A percentile compares a stretch with the other conserved stretches of the same genome.
These are phyloP conservation scores for Globisporangium splendens DNA, from an alignment of 352 stramenopile genomes.

Conservation along the genomic window DNA sequence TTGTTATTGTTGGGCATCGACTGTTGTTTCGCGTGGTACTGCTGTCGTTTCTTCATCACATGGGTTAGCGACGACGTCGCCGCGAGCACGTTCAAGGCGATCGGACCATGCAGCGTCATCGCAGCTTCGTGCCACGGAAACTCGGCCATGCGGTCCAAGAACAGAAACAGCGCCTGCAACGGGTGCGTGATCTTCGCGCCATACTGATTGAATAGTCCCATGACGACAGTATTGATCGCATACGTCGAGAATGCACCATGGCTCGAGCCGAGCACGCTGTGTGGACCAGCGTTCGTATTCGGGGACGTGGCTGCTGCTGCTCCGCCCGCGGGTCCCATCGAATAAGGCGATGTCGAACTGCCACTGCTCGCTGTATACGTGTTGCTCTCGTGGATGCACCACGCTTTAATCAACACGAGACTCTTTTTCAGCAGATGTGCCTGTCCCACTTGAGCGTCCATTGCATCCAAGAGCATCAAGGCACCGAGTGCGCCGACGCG, in stretches of 20 bases:
- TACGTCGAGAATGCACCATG: conserved; percentile 79
- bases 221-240: conserved; percentile 87
- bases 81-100: conserved; percentile 53
- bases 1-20: conserved; percentile 7
- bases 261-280: conserved; percentile 78
- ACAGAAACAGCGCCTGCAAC: conserved; percentile 80
- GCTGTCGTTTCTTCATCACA: conserved; percentile 15
- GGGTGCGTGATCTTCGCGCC: conserved; percentile 65
- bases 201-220: conserved; percentile 87
- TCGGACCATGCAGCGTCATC: conserved; percentile 71
- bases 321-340: conserved; percentile 6
- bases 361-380: conserved; percentile 33
- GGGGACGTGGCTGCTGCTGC: background rate
- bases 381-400: conserved; percentile 85
- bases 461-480: conserved; percentile 80
- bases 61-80: conserved; percentile 34
- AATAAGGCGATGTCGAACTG: too few relatives aligned
- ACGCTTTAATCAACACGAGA: conserved; percentile 88
- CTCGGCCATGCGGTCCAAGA: conserved; percentile 78
- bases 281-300: background rate
- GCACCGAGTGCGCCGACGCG: conserved; percentile 75
- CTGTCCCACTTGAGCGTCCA: conserved; percentile 71
- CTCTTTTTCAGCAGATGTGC: conserved; percentile 86
- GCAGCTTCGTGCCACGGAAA: conserved; percentile 86
- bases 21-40: conserved; percentile 3